Percentiles rank a stretch among this genome's conserved stretches.
Conservation (phyloP, 2,329 filamentous ascomycete genomes). For the Aureobasidium sp. region DNA sequence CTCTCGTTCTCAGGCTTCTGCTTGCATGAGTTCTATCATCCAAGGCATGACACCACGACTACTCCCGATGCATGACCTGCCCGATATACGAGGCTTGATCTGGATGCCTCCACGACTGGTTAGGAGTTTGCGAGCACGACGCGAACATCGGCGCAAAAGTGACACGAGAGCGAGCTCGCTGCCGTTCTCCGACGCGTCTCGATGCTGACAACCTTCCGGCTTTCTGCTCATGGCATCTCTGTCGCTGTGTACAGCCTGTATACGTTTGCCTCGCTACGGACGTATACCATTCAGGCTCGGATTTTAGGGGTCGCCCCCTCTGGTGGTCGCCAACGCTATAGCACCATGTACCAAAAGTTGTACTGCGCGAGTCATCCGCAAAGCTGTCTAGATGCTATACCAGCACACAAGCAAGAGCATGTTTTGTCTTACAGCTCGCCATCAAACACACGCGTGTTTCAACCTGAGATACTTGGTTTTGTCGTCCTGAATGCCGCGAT, state of each 20-base stretch:
- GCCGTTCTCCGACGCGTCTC: background rate
- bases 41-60: background rate
- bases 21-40: background rate
- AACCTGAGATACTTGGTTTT: background rate
- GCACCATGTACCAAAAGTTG: background rate
- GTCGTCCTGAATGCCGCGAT: background rate
- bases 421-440: background rate
- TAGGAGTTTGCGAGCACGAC: background rate
- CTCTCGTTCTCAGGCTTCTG: background rate
- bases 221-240: background rate
- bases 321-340: background rate
- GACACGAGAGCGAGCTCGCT: background rate
- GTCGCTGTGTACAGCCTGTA: background rate
- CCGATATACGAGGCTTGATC: background rate
- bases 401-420: background rate
- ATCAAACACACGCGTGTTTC: background rate
- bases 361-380: background rate
- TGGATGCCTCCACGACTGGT: background rate
- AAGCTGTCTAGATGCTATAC: background rate
- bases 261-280: background rate
- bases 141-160: background rate
- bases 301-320: too few species aligned
- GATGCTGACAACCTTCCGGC: background rate
- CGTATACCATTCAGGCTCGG: background rate
- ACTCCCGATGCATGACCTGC: background rate